Conservation (phyloP, 2,329 filamentous ascomycete species). For the Pseudogymnoascus verrucosus region DNA sequence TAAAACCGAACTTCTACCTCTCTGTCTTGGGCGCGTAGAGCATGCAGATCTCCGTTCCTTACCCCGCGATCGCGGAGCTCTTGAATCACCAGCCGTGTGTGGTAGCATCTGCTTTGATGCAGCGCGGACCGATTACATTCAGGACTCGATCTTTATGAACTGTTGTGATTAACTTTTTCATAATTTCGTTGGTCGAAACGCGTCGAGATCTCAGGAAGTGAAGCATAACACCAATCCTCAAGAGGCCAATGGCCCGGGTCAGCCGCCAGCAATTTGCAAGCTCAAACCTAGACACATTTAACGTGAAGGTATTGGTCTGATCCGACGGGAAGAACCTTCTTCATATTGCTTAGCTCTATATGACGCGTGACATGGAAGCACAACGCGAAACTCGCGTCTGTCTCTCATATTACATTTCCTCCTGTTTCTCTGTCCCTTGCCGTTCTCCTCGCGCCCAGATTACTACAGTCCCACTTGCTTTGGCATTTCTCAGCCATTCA, state of each 20-base stretch:
- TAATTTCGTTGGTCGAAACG: not conserved
- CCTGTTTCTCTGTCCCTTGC: not conserved
- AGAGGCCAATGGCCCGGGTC: not conserved
- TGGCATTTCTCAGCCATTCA: not conserved
- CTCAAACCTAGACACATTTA: not conserved
- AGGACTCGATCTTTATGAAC: not conserved
- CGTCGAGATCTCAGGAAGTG: not conserved
- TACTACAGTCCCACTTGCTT: not conserved
- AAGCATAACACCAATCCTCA: not conserved
- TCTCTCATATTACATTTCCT: not conserved
- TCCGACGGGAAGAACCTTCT: not conserved
- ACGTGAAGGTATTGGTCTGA: not conserved
- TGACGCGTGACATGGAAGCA: constrained; percentile 3
- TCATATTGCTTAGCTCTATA: not conserved
- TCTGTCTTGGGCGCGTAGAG: not conserved
- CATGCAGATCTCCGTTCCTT: not conserved
- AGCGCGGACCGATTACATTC: not conserved
- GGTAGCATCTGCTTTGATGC: not conserved
- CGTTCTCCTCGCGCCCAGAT: not conserved
- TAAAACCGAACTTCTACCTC: not conserved
- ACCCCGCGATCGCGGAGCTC: not conserved
- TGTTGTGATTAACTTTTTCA: not conserved
- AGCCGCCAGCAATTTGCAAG: not conserved
- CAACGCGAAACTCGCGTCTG: not conserved
- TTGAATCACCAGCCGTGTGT: not conserved